These are phyloP conservation scores for Leccinum variabile DNA, from an alignment of 1,284 basidiomycete genomes.

Conservation along the genomic window DNA sequence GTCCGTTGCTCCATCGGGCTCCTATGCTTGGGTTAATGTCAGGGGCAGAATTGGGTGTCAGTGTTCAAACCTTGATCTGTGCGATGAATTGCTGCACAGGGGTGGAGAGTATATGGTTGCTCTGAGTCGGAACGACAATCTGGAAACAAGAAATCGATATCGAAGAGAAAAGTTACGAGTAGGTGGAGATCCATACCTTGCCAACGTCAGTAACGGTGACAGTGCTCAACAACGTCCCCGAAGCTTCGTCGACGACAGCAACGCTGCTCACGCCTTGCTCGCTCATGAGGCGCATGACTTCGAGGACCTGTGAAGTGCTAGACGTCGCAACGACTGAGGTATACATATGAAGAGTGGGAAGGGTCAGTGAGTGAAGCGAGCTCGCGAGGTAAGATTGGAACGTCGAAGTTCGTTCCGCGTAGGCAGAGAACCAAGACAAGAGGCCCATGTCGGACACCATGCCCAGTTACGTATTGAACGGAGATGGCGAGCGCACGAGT, in stretches of 20 bases:
- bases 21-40: slow-evolving; percentile 39
- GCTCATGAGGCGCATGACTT: slow-evolving; percentile 80
- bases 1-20: slow-evolving; percentile 66
- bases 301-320: slow-evolving; percentile 59
- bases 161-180: neutral
- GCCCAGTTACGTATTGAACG: slow-evolving; percentile 47
- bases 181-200: slow-evolving; percentile 43
- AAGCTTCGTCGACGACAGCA: slow-evolving; percentile 67
- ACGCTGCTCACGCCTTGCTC: slow-evolving; percentile 77
- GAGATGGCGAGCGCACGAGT: slow-evolving; percentile 45
- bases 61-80: slow-evolving; percentile 58
- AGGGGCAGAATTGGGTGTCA: neutral
- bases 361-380: slow-evolving; percentile 53
- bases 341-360: slow-evolving; percentile 66
- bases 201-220: slow-evolving; percentile 78
- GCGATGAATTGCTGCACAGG: slow-evolving; percentile 67
- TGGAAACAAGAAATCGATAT: slow-evolving; percentile 26
- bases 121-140: slow-evolving; percentile 74
- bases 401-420: slow-evolving; percentile 47
- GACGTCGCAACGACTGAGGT: slow-evolving; percentile 58
- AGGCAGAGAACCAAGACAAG: slow-evolving; percentile 60
- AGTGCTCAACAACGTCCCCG: slow-evolving; percentile 59
- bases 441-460: slow-evolving; percentile 63
- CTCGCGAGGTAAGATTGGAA: slow-evolving; percentile 57
- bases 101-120: slow-evolving; percentile 66